Conservation (phyloP, 192 early-diverging fungal species). For the Coemansia sp. region DNA sequence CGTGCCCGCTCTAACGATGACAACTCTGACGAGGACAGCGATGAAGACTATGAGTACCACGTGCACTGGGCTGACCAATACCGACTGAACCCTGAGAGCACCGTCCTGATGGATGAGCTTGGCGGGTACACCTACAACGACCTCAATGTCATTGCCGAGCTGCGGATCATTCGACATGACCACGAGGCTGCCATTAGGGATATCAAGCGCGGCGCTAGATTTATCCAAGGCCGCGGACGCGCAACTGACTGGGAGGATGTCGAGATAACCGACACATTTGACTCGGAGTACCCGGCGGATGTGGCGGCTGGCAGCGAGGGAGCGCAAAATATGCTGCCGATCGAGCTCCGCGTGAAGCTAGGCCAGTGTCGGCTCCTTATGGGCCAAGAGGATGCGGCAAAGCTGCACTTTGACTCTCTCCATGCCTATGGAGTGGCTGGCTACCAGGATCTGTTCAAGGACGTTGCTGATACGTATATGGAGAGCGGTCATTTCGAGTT, state of each 20-base stretch:
- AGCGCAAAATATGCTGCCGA: conserved; percentile 57
- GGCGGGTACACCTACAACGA: conserved; percentile 72
- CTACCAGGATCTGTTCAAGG: conserved; percentile 40
- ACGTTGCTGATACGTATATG: conserved; percentile 30
- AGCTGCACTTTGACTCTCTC: conserved; percentile 44
- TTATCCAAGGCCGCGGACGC: conserved; percentile 66
- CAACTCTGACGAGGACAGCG: neutral
- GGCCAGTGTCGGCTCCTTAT: conserved; percentile 76
- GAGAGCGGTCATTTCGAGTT: conserved; percentile 14
- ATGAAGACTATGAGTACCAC: conserved; percentile 9
- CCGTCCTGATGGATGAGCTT: conserved; percentile 48
- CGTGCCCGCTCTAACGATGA: neutral
- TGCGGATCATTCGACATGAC: conserved; percentile 77
- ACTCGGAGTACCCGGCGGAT: conserved; percentile 61
- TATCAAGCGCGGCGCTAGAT: conserved; percentile 69
- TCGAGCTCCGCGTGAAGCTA: conserved; percentile 84
- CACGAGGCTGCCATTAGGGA: conserved; percentile 69
- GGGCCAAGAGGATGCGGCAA: conserved; percentile 65
- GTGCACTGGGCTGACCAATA: conserved; percentile 43
- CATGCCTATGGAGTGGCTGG: conserved; percentile 21
- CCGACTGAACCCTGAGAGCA: conserved; percentile 15
- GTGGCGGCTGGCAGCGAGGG: conserved; percentile 10
- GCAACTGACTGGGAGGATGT: conserved; percentile 60
- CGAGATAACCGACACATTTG: conserved; percentile 55
- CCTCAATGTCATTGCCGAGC: conserved; percentile 81